Base-by-base conservation (phyloP, 75 land plant genomes). In the Ceratopteris richardii region DNA sequence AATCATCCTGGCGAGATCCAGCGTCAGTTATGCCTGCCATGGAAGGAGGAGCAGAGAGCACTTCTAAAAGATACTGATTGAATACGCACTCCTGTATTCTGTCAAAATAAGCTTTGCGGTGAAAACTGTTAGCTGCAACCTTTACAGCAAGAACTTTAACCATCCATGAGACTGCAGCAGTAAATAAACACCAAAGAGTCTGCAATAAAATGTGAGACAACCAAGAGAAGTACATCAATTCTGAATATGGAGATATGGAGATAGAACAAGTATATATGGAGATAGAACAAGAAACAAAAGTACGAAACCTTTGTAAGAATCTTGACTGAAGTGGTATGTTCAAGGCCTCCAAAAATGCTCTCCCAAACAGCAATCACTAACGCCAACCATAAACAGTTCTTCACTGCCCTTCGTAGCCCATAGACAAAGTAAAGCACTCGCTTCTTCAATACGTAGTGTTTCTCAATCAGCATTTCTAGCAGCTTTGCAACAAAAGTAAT, bases 341-440 rank as follows among this genome's bases (percentile, higher is more conserved):
- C 62, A 20, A 27, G 62, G 10, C 47, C 47, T 20, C 14, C 14
- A 24, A 60, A 60, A 3, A 60, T 60, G 30, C 22, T 43, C 30
- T 60, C 62, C 62, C 62, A 60, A 19, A 60, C 39, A 44, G 57
- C 54, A 44, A 93, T 52, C n/a, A 83, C 78, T 36, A 86, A 63
- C 0, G 75, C 85, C 23, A 86, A 43, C 98, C 98, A 89, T 16
- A 93, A 25, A 65, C 90, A 85, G 26, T 77, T 78, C 72, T 76
- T 80, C 43, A 93, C 82, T 1, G 87, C 62, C 31, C 67, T 68
- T 41, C 77, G 57, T 36, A 87, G 31, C 13, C 97, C 94, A 50
- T 87, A 87, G 14, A 87, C 88, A 57, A 87, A 92, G 71, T 92
- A 92, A 31, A 87, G 68, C 5, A 92, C 88, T 50, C 83, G 58